Conservation (phyloP, 176 grass and related monocot species). For the Leersia perrieri region DNA sequence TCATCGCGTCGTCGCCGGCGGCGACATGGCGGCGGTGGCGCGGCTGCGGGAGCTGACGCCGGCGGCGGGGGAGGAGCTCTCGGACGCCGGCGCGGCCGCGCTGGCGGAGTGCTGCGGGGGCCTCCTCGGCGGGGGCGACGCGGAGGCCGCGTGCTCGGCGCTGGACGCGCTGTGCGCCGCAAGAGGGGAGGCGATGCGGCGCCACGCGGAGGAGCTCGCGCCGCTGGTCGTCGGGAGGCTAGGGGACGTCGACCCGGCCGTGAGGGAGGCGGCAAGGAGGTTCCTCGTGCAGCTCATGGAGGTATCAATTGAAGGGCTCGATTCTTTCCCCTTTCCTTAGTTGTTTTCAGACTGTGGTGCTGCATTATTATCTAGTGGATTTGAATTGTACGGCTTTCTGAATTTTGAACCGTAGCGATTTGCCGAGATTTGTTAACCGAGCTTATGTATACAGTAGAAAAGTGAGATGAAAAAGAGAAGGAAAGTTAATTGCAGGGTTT, state of each 20-base stretch:
- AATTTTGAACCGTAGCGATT: neutral
- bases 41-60: slow-evolving; percentile 37
- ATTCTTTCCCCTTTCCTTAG: neutral
- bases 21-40: slow-evolving; percentile 23
- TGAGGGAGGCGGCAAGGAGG: slow-evolving; percentile 66
- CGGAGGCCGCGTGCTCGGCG: slow-evolving; percentile 30
- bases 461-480: neutral
- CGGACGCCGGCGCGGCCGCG: slow-evolving; percentile 3
- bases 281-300: slow-evolving; percentile 70
- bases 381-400: neutral
- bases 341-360: neutral
- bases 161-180: slow-evolving; percentile 44
- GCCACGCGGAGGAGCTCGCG: slow-evolving; percentile 41
- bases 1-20: neutral
- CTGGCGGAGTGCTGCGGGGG: slow-evolving; percentile 44
- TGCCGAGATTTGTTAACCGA: neutral
- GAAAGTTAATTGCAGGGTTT: neutral
- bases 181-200: slow-evolving; percentile 31
- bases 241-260: slow-evolving; percentile 49
- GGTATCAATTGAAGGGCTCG: slow-evolving; percentile 27
- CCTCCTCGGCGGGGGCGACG: slow-evolving; percentile 31
- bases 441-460: neutral
- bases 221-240: slow-evolving; percentile 51
- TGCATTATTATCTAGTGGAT: neutral
- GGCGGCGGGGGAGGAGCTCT: slow-evolving; percentile 11